phyloP scores from a whole-genome alignment of 106 monocot species.

The Cymbidium sinense region DNA sequence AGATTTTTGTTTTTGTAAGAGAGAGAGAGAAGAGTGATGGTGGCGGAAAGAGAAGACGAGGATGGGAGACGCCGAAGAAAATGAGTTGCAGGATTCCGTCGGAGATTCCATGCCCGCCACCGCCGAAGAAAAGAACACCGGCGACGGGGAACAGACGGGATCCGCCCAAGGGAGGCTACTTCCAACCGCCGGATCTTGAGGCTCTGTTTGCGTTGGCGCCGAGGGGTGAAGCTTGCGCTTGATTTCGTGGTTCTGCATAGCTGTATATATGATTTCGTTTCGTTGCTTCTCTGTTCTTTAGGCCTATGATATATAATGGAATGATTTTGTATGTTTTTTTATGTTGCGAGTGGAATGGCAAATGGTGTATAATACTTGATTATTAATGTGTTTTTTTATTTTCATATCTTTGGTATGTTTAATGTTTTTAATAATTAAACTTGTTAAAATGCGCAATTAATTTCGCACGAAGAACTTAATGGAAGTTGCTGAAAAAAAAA shows the following conservation, averaged over 20 bases:
- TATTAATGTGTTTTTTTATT: no score
- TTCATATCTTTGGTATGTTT: no score
- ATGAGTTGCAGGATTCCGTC: background rate
- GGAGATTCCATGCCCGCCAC: background rate
- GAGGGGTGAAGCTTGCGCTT: conserved; percentile 4
- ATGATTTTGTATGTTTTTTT: no score
- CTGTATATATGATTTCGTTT: background rate
- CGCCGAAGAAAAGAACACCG: background rate
- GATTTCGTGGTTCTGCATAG: background rate
- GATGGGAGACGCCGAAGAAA: conserved; percentile 7
- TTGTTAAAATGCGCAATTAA: no score
- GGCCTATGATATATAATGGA: no score
- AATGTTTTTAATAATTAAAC: no score
- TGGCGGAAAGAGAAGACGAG: background rate
- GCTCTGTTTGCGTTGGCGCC: background rate
- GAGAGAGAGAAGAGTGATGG: background rate
- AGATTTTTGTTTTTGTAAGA: background rate
- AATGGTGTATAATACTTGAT: no score
- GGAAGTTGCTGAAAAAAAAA: no score
- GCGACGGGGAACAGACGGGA: background rate
- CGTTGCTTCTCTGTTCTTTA: no score
- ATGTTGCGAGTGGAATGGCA: no score
- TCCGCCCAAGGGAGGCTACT: conserved; percentile 1
- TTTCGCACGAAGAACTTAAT: no score
- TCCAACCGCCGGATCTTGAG: conserved; percentile 9